Evolutionary conservation across 2,329 filamentous ascomycete genomes (phyloP), one percentile per base, ranked within the genome.

Genomic region (Drechslerella stenobrocha): DNA sequence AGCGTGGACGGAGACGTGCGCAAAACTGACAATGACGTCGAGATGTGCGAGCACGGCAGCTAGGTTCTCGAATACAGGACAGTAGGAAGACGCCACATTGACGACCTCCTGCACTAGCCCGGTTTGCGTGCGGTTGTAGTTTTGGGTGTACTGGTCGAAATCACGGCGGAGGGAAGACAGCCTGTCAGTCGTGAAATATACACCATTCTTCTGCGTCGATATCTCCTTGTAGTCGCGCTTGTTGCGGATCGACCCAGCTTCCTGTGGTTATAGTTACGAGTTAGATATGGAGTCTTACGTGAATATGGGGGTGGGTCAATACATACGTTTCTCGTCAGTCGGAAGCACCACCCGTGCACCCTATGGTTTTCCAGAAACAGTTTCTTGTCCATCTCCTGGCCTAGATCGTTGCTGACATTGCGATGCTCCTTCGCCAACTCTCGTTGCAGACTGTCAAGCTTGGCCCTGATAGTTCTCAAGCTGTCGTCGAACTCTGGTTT

Each of bases 121-220:
- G 69, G 84, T 87, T 77, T 98, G 95, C 0, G 91, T 97, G 55
- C 90, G 86, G 77, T 95, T 95, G 79, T 98, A 98, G 75, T 90
- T 96, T 69, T 90, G 87, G 0, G 90, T 95, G 0, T 96, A 81
- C 76, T 97, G 91, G 74, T 98, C 92, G 72, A 95, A 90, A 73
- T 98, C 92, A 53, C 92, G 84, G 28, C 93, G 87, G 73, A 91
- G 83, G 23, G 85, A 82, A 74, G 90, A 87, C 73, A 98, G 81
- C 28, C 82, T 85, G 55, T 84, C 85, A 2, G 93, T 98, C 0
- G 93, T 97, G 77, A 98, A 98, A 79, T 93, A 98, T 57, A 97
- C 93, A 42, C 93, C 93, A 75, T 96, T 98, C 81, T 98, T 98
- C 78, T 97, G 93, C 0, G 95, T 98, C 0, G 91, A 95, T 76